Percentiles rank a stretch among this genome's conserved stretches.
Evolutionary conservation across 2,329 filamentous ascomycete species (phyloP).

Genomic region (Scopulariopsis brevicaulis): DNA sequence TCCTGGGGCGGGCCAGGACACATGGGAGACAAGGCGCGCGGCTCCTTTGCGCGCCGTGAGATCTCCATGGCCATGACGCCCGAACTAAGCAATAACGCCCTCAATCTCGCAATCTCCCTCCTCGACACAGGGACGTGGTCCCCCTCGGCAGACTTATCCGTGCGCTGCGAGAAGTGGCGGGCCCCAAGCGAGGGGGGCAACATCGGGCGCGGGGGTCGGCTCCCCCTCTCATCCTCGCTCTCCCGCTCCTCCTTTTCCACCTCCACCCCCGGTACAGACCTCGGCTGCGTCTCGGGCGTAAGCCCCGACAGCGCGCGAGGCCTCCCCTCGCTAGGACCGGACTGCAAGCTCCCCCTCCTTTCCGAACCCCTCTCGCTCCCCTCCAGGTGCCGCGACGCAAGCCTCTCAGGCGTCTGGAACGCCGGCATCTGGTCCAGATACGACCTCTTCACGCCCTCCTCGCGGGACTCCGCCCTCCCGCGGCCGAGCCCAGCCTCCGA

Average conservation of each 20-base stretch:
- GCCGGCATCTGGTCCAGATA: conserved; percentile 3
- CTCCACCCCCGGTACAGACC: background rate
- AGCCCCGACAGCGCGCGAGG: background rate
- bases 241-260: background rate
- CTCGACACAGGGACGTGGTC: conserved; percentile 35
- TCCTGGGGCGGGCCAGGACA: conserved; percentile 10
- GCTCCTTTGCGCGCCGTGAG: conserved; percentile 45
- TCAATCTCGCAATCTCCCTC: conserved; percentile 71
- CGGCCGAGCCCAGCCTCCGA: conserved; percentile 32
- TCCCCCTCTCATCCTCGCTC: background rate
- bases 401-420: background rate
- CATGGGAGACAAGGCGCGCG: background rate
- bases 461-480: background rate
- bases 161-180: conserved; percentile 1
- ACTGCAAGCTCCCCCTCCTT: background rate
- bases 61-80: conserved; percentile 89
- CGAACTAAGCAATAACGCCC: conserved; percentile 65
- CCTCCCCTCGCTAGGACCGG: background rate
- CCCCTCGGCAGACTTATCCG: conserved; percentile 24
- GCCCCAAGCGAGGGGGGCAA: conserved; percentile 8
- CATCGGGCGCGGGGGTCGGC: conserved; percentile 9
- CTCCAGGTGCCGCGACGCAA: background rate
- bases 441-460: background rate
- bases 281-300: background rate
- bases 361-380: background rate